These are phyloP conservation scores for Mallotus japonicus DNA, from an alignment of 441 rosid genomes.

Conservation along the genomic window DNA sequence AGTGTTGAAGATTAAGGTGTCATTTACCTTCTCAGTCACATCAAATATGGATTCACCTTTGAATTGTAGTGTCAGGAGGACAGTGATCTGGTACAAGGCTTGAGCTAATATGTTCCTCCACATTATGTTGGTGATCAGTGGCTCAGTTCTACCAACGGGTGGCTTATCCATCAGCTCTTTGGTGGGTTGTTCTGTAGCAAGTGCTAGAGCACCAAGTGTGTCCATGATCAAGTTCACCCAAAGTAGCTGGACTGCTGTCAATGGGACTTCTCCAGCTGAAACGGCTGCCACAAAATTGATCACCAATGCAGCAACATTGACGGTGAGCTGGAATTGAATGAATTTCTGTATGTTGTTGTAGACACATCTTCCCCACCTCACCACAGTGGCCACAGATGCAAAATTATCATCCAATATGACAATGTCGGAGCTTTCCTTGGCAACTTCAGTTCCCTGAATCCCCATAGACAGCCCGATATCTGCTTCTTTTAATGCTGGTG, in stretches of 20 bases:
- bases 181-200: constrained; percentile 48
- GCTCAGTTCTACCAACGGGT: constrained; percentile 41
- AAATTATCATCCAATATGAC: constrained; percentile 52
- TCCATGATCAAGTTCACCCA: constrained; percentile 64
- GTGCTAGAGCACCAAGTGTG: constrained; percentile 47
- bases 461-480: constrained; percentile 59
- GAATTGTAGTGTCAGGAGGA: constrained; percentile 43
- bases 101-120: constrained; percentile 49
- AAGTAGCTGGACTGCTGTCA: constrained; percentile 48
- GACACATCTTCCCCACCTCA: constrained; percentile 54
- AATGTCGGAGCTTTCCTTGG: constrained; percentile 53
- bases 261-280: constrained; percentile 45
- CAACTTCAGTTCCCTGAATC: constrained; percentile 57
- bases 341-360: constrained; percentile 55
- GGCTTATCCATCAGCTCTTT: constrained; percentile 39
- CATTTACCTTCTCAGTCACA: constrained; percentile 31
- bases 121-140: constrained; percentile 47
- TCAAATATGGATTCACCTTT: constrained; percentile 38
- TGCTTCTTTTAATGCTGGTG: constrained; percentile 54
- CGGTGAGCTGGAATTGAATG: constrained; percentile 55
- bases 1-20: constrained; percentile 48
- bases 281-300: constrained; percentile 49
- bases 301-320: constrained; percentile 42
- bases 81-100: constrained; percentile 39
- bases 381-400: constrained; percentile 40